These are phyloP conservation scores for Metschnikowia rubicola DNA, from an alignment of 805 yeast species.

Conservation along the genomic window DNA sequence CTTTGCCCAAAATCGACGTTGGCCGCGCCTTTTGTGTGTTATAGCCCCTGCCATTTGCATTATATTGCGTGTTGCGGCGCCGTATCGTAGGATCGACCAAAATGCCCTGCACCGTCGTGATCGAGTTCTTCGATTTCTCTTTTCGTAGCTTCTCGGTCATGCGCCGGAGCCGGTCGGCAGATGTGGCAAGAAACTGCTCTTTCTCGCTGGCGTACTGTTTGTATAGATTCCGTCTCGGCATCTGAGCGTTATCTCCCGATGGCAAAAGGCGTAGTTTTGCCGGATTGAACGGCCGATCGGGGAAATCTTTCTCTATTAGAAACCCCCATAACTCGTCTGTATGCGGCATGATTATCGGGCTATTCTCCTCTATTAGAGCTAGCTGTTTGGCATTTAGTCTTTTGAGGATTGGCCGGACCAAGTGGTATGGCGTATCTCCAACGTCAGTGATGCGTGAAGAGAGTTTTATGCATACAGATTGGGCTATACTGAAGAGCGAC, in stretches of 20 bases:
- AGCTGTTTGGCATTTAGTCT: slow-evolving; percentile 44
- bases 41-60: neutral
- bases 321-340: slow-evolving; percentile 46
- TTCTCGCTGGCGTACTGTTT: slow-evolving; percentile 37
- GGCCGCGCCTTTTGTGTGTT: slow-evolving; percentile 2
- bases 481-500: slow-evolving; percentile 14
- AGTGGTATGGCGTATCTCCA: slow-evolving; percentile 38
- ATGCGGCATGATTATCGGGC: slow-evolving; percentile 40
- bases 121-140: slow-evolving; percentile 42
- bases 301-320: slow-evolving; percentile 47
- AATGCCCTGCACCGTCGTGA: slow-evolving; percentile 21
- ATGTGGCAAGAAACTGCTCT: slow-evolving; percentile 41
- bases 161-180: slow-evolving; percentile 42
- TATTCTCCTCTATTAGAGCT: slow-evolving; percentile 35
- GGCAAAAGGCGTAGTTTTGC: slow-evolving; percentile 4
- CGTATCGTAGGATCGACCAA: slow-evolving; percentile 17
- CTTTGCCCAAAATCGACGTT: slow-evolving; percentile 33
- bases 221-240: slow-evolving; percentile 40
- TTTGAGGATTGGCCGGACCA: slow-evolving; percentile 44
- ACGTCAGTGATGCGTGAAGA: slow-evolving; percentile 18
- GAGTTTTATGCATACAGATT: slow-evolving; percentile 12
- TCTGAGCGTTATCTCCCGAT: slow-evolving; percentile 6
- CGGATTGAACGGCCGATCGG: slow-evolving; percentile 35
- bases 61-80: slow-evolving; percentile 5
- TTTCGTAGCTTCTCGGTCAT: slow-evolving; percentile 38